Evolutionary conservation across 331 rosid genomes (phyloP), one percentile per base, ranked within the genome.

Genomic region (Cydonia oblonga): DNA sequence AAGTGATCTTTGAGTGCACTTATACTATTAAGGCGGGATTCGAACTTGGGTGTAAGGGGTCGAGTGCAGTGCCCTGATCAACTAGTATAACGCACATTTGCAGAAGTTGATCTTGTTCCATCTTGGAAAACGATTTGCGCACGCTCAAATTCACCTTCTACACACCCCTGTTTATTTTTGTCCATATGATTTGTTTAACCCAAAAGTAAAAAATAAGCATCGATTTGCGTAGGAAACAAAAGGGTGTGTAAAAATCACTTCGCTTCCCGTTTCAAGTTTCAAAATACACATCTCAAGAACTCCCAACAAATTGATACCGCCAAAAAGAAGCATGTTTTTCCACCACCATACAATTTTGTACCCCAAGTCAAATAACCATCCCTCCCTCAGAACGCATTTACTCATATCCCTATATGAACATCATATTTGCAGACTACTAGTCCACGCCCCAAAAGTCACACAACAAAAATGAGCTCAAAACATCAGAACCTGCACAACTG

Each of bases 311-410:
- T 70, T 15, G 74, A 11, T 15, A 71, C 70, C 63, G 44, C 53
- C 64, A 75, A 79, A 75, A 66, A 77, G 38, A 75, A 72, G 82
- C 69, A 61, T 70, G 73, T 28, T 68, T 71, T 58, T 28, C 77
- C 74, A 73, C 71, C 85, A 12, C 84, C 79, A 3, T 90, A 90
- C 96, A 90, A 82, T 64, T 82, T 62, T 80, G 80, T 46, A 73
- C 80, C 81, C 82, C 81, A 67, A n/a, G 61, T 61, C 70, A 74
- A 73, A 75, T 72, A 51, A 54, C 68, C 75, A 53, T 61, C 76
- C 53, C 79, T 56, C 32, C 24, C 64, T 60, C 70, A 42, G 72
- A 79, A 74, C 82, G 81, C 76, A 74, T 68, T 32, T 78, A 80
- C 73, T 35, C 68, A 35, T 5, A 74, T 25, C 33, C 30, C 83